Base-by-base conservation (phyloP, 495 filamentous ascomycete genomes). In the Bacidia gigantensis region DNA sequence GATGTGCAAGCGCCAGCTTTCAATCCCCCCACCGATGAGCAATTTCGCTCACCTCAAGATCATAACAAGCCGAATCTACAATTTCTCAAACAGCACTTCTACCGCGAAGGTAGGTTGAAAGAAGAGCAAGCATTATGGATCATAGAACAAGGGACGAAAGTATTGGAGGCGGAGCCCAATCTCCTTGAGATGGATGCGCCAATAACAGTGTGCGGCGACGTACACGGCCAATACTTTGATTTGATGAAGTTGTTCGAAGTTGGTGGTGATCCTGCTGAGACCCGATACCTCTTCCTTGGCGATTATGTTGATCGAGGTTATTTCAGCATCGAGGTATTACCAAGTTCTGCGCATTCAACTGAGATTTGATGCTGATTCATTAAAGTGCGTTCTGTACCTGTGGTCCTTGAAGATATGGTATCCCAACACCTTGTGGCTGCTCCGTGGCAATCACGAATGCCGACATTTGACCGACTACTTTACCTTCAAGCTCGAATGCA, bases 401-500 rank as follows among this genome's bases (percentile, higher is more conserved):
- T 98, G 92, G 92, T 84, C 88, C 11, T 72, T 98, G 60, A 98
- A 98, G 78, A 96, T 98, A 66, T 95, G 94, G 83, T 97, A 98
- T 63, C 92, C 92, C 11, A 88, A 95, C 62, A 90, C 87, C 2
- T 83, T 98, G 46, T 98, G 92, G 92, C 72, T 98, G 60, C 78
- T 98, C 58, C 83, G 92, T 53, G 92, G 92, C 58, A 98, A 98
- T 65, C 92, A 98, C 69, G 92, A 98, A 72, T 98, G 92, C 67
- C 82, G 92, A 62, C 92, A 98, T 72, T 75, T 98, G 73, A 98
- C 92, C 23, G 92, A 98, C 64, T 98, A 98, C 73, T 98, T 98
- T 72, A 98, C 92, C 48, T 98, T 98, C 73, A 96, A 97, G 75
- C 77, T 98, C 50, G 92, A 98, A 68, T 98, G 92, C 73, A 94